Percentiles rank a stretch among this genome's conserved stretches.
phyloP scores from a whole-genome alignment of 371 early-diverging fungal genomes.

The Quaeritorhiza haematococci region DNA sequence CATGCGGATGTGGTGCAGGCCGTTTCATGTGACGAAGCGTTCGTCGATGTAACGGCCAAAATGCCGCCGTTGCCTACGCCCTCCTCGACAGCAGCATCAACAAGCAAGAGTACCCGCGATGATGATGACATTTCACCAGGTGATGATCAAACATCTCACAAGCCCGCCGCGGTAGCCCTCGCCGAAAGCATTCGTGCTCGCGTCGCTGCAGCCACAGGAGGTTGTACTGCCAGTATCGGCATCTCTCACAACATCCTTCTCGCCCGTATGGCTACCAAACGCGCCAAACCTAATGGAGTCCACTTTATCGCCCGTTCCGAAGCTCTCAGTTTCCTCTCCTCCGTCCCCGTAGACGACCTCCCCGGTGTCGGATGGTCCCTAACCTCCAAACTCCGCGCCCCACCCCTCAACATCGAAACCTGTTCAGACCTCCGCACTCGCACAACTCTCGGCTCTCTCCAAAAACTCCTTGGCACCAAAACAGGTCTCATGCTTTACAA shows the following conservation, averaged over 20 bases:
- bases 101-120: no score
- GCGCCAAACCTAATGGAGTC: conserved; percentile 78
- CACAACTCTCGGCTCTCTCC: conserved; percentile 36
- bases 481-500: conserved; percentile 61
- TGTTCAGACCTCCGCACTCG: conserved; percentile 55
- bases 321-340: conserved; percentile 17
- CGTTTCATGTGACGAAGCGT: conserved; percentile 57
- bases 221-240: conserved; percentile 70
- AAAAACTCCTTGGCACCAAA: conserved; percentile 64
- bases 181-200: conserved; percentile 49
- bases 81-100: no score
- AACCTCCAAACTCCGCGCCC: no score
- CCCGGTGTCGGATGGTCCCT: conserved; percentile 48
- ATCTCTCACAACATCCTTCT: conserved; percentile 68
- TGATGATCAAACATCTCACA: conserved; percentile 20
- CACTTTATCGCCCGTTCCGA: conserved; percentile 34
- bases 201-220: conserved; percentile 48
- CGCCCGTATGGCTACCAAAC: conserved; percentile 73
- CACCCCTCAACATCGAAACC: conserved; percentile 43
- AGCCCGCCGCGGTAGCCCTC: conserved; percentile 6
- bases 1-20: conserved; percentile 71
- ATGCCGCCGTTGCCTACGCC: no score
- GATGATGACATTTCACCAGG: no score
- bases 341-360: conserved; percentile 27
- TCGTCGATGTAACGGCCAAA: conserved; percentile 20